These are phyloP conservation scores for Tripterygium wilfordii DNA, from an alignment of 177 flowering plant species.

Conservation along the genomic window DNA sequence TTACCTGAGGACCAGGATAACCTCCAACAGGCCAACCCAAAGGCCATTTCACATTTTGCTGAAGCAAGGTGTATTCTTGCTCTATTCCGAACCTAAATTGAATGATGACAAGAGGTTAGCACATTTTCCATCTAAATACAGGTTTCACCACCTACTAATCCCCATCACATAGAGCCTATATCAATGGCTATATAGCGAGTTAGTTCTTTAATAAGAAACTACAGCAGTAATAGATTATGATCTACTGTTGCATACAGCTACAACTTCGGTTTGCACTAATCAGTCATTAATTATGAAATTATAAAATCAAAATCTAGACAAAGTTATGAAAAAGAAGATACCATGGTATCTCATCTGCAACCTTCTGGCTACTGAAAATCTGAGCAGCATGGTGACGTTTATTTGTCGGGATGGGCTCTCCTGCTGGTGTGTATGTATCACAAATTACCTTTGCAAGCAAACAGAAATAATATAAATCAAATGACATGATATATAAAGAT, in stretches of 20 bases:
- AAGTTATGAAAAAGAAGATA: slow-evolving; percentile 16
- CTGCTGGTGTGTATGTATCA: slow-evolving; percentile 85
- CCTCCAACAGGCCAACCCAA: slow-evolving; percentile 99
- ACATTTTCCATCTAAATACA: background rate
- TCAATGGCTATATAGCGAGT: too few relatives aligned
- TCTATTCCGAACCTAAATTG: slow-evolving; percentile 86
- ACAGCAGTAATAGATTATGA: too few relatives aligned
- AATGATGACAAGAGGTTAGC: background rate
- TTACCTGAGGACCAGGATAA: slow-evolving; percentile 97
- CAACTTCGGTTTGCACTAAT: too few relatives aligned
- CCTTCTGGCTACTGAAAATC: slow-evolving; percentile 67
- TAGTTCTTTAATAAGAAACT: too few relatives aligned
- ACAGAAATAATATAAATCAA: slow-evolving; percentile 9
- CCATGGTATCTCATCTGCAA: slow-evolving; percentile 79
- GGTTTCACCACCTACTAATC: too few relatives aligned
- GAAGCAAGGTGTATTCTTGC: slow-evolving; percentile 96
- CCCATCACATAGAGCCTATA: too few relatives aligned
- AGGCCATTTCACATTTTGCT: slow-evolving; percentile 89
- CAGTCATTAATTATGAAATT: too few relatives aligned
- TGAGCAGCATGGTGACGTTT: slow-evolving; percentile 86
- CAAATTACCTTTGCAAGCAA: slow-evolving; percentile 63
- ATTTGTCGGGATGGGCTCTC: slow-evolving; percentile 97
- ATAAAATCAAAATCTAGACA: background rate
- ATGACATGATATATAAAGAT: background rate
- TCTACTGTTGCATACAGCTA: too few relatives aligned